phyloP scores from a whole-genome alignment of 768 basidiomycete genomes.

The Russula sp. region DNA sequence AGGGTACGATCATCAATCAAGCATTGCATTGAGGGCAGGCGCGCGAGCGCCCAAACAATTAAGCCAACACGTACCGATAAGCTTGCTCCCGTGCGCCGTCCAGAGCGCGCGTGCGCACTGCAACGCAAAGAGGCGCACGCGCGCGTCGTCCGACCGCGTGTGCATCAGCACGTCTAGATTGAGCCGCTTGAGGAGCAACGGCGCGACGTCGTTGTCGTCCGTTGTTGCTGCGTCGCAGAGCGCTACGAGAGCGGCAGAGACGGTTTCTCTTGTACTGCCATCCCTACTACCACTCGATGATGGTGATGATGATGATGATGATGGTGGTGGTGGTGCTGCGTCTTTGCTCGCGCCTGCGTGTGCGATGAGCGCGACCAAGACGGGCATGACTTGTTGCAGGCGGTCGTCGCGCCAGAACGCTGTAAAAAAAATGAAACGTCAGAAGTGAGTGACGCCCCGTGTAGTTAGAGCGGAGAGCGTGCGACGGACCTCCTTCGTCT shows the following conservation, averaged over 20 bases:
- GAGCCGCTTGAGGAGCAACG: constrained; percentile 57
- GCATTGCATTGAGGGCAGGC: no score
- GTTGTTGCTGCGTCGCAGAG: constrained; percentile 45
- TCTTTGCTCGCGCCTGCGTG: neutral
- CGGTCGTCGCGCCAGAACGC: constrained; percentile 90
- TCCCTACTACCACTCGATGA: no score
- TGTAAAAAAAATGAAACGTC: constrained; percentile 25
- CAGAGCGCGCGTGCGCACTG: constrained; percentile 65
- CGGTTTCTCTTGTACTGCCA: constrained; percentile 19
- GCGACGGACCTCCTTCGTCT: constrained; percentile 71
- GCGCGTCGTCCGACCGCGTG: constrained; percentile 75
- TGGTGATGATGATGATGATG: no score
- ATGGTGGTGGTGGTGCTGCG: no score
- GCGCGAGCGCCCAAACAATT: no score
- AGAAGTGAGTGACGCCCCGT: neutral
- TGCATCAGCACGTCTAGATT: constrained; percentile 84
- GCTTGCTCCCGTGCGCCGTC: constrained; percentile 65
- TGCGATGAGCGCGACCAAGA: constrained; percentile 9
- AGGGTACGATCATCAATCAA: no score
- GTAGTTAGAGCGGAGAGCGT: neutral
- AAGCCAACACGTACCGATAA: constrained; percentile 46
- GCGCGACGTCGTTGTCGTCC: constrained; percentile 35
- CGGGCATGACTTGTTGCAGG: constrained; percentile 49
- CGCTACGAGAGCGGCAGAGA: constrained; percentile 47
- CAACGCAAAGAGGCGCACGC: constrained; percentile 64